Base-by-base conservation (phyloP, 768 basidiomycete genomes). In the Lactarius indigo region DNA sequence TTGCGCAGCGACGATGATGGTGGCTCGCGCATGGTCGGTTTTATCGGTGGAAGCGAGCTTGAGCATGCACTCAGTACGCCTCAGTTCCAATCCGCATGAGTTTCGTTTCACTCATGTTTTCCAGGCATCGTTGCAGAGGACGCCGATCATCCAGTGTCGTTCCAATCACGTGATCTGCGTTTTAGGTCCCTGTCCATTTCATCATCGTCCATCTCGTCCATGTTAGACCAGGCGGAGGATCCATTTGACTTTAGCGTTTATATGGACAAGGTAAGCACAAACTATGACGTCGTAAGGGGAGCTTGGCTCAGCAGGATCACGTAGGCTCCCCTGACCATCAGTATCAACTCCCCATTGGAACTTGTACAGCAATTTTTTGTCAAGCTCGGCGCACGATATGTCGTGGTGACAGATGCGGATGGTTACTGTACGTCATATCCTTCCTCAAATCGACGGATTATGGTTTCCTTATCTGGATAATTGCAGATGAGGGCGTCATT, bases 321-420 rank as follows among this genome's bases (percentile, higher is more conserved):
- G 3, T 59, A 94, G 90, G 94, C 96, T 1, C 97, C 97, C 0
- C 79, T 98, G 64, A 91, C 89, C 0, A 85, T 98, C 44, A 87
- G 88, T 65, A 85, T 85, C 1, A 88, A 95, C 72, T 89, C 93
- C 1, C 93, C 97, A 1, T 81, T 98, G 74, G 93, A 97, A 76
- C 84, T 98, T 58, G 83, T 98, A 0, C 96, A 98, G 73, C 93
- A 93, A 74, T 86, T 96, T 74, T 98, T 98, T 72, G 89, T 88
- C 65, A 98, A 98, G 76, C 85, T 98, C 23, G 97, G 97, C 0
- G 92, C 94, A 13, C 84, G 93, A 70, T 95, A 96, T 72, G 85
- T 98, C 26, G 81, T 98, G 31, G 86, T 97, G 7, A 89, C 85
- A 1, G 92, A 97, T 74, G 78, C 84, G 2, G 87, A 93, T 60